phyloP scores from a whole-genome alignment of 2,329 filamentous ascomycete genomes.

The Ilyonectria robusta region DNA sequence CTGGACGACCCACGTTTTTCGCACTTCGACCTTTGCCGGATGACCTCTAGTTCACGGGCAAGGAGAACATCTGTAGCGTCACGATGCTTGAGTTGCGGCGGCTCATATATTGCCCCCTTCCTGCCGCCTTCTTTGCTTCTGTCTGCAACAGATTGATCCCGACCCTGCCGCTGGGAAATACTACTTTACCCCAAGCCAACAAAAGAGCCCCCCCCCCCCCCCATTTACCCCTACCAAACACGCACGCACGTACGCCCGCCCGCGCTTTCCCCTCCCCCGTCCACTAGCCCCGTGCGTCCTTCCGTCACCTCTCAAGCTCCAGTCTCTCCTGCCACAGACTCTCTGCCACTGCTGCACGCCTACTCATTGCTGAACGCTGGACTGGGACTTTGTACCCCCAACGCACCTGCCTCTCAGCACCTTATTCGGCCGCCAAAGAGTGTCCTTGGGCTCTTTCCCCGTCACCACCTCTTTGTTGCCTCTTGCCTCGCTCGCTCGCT shows the following conservation, averaged over 20 bases:
- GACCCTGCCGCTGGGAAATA: conserved; percentile 2
- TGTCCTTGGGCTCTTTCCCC: not conserved
- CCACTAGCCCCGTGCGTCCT: not conserved
- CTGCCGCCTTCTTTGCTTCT: not conserved
- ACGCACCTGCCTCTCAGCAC: conserved; percentile 1
- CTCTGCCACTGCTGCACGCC: not conserved
- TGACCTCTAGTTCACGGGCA: conserved; percentile 3
- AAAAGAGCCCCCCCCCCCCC: not conserved
- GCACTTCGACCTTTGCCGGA: conserved; percentile 6
- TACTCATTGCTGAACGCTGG: not conserved
- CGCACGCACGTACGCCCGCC: not conserved
- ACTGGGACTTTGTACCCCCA: not conserved
- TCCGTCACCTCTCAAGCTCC: not conserved
- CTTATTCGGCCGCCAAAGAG: not conserved
- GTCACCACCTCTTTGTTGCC: not conserved
- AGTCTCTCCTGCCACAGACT: not conserved
- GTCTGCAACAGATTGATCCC: not conserved
- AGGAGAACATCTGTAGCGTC: not conserved
- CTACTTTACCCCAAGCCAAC: not conserved
- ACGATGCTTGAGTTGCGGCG: not conserved
- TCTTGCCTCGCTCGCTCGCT: conserved; percentile 16
- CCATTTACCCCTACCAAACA: too few relatives aligned
- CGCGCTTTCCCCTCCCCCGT: not conserved
- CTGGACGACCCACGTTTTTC: conserved; percentile 3
- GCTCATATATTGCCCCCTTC: conserved; percentile 12